phyloP scores from a whole-genome alignment of 208 protist species.

The Wallacemonas sp. region DNA sequence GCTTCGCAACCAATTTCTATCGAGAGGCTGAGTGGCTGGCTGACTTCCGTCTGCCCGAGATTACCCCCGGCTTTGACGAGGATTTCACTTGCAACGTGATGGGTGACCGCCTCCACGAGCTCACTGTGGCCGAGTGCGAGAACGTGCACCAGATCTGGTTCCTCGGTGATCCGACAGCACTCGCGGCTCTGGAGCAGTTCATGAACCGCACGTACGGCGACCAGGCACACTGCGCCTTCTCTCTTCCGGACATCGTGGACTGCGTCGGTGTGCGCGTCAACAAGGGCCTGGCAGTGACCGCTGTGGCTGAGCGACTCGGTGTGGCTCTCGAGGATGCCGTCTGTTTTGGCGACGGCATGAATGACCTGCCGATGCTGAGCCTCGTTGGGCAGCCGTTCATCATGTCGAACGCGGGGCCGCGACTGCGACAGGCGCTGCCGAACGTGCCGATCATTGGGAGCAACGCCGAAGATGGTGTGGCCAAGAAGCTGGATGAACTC shows the following conservation, averaged over 20 bases:
- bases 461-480: slow-evolving; percentile 40
- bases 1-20: slow-evolving; percentile 23
- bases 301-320: slow-evolving; percentile 17
- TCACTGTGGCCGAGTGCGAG: slow-evolving; percentile 7
- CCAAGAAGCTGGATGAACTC: slow-evolving; percentile 24
- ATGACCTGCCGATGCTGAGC: slow-evolving; percentile 26
- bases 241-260: slow-evolving; percentile 25
- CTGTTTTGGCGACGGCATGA: slow-evolving; percentile 28
- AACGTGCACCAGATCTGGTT: slow-evolving; percentile 20
- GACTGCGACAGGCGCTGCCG: slow-evolving; percentile 9
- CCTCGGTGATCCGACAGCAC: slow-evolving; percentile 9
- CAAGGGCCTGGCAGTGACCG: slow-evolving; percentile 24
- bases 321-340: slow-evolving; percentile 4
- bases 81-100: slow-evolving; percentile 22
- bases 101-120: slow-evolving; percentile 18
- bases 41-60: slow-evolving; percentile 13
- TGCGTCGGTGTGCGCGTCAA: slow-evolving; percentile 17
- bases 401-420: slow-evolving; percentile 18
- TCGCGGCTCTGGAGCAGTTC: slow-evolving; percentile 9
- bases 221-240: slow-evolving; percentile 12
- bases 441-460: slow-evolving; percentile 29
- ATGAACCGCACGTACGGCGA: slow-evolving; percentile 7
- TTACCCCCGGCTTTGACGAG: slow-evolving; percentile 19
- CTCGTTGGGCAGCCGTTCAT: slow-evolving; percentile 16
- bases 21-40: slow-evolving; percentile 20